Base-by-base conservation (phyloP, 306 rosid species). In the Gastrolobium villosum region DNA sequence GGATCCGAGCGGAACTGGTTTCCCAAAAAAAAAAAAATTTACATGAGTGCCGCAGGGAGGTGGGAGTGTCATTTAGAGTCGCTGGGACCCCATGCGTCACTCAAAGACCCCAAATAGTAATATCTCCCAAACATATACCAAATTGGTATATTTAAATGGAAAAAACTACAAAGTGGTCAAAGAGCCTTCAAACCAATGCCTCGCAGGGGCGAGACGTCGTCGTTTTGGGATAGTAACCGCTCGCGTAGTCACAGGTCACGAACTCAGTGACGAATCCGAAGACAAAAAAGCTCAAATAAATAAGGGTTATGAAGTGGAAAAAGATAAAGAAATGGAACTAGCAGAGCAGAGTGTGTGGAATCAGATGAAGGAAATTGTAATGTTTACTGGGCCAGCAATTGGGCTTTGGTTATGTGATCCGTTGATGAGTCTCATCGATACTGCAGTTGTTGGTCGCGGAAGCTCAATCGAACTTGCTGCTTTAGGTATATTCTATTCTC, bases 391-490 rank as follows among this genome's bases (percentile, higher is more conserved):
- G 11, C 93, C 96, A 3, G 90, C 91, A 0, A 83, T 85, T 4
- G 96, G 85, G 13, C 82, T 91, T 70, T 91, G 96, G 96, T 65
- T 89, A 7, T 84, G 90, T 4, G 92, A 88, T n/a, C 96, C 93
- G 1, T 75, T 89, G 36, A 87, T 89, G 96, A 91, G 93, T 76
- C 90, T 91, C 77, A 89, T 89, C 43, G 90, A 87, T 36, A 89
- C 96, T 0, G 96, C 82, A 3, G 90, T 91, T 56, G 77, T 91
- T 15, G 96, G 93, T 40, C 93, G 81, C 52, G 89, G 96, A 40
- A 91, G 96, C 90, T 89, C 90, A 3, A 36, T 86, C 82, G 92
- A 91, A 86, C 96, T 91, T 28, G 96, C 96, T 46, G 93, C 96
- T 53, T 84, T 91, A 78, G 93, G 96, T 75, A 74, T 64, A 54